Conservation (phyloP, 164 flowering plant species). For the Aristolochia contorta region DNA sequence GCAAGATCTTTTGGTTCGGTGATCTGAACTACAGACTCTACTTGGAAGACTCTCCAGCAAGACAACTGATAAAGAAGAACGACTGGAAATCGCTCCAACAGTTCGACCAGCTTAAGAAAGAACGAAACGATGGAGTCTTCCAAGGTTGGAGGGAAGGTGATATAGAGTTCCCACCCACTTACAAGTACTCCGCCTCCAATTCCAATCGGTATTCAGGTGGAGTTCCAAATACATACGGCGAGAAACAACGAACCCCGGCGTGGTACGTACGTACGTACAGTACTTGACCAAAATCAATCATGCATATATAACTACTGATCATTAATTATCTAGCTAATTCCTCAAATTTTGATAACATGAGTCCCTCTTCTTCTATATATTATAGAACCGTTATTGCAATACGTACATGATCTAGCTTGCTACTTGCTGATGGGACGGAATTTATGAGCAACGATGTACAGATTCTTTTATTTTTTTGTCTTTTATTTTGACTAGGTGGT, state of each 20-base stretch:
- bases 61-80: constrained; percentile 41
- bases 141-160: constrained; percentile 77
- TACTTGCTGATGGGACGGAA: too few relatives aligned
- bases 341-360: too few relatives aligned
- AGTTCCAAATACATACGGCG: constrained; percentile 39
- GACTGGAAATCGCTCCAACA: constrained; percentile 59
- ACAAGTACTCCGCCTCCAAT: constrained; percentile 55
- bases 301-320: too few relatives aligned
- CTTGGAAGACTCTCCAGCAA: constrained; percentile 50
- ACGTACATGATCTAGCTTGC: too few relatives aligned
- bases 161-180: constrained; percentile 79
- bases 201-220: constrained; percentile 59
- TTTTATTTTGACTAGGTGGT: too few relatives aligned
- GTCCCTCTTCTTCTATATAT: too few relatives aligned
- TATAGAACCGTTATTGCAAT: too few relatives aligned
- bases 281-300: too few relatives aligned
- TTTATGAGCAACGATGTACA: too few relatives aligned
- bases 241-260: constrained; percentile 78
- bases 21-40: constrained; percentile 73
- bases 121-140: constrained; percentile 70
- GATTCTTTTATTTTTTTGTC: too few relatives aligned
- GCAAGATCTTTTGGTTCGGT: constrained; percentile 77
- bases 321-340: too few relatives aligned
- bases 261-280: too few relatives aligned
- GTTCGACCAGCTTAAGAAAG: constrained; percentile 59